Conservation (phyloP, 768 basidiomycete species). For the Rhodotorula taiwanensis region DNA sequence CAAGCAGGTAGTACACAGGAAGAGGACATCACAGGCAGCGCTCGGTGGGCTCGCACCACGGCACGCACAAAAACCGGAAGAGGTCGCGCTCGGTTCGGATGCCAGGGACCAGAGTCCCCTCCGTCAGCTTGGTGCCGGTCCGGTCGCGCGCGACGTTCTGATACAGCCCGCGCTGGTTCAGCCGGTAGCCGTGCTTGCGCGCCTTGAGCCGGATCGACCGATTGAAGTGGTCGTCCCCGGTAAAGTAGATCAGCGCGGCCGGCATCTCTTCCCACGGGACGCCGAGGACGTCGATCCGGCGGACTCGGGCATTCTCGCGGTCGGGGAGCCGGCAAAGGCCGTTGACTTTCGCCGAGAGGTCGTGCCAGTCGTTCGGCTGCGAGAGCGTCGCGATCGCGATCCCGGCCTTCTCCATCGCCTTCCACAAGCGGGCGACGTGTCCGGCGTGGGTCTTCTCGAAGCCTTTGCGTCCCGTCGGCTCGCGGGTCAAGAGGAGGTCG, state of each 20-base stretch:
- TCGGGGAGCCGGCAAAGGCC: slow-evolving; percentile 6
- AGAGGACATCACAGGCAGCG: neutral
- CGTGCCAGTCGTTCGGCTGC: slow-evolving; percentile 10
- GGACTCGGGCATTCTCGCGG: neutral
- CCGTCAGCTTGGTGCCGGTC: slow-evolving; percentile 42
- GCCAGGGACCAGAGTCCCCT: slow-evolving; percentile 34
- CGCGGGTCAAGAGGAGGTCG: slow-evolving; percentile 45
- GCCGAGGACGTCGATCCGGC: slow-evolving; percentile 30
- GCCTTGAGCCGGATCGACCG: slow-evolving; percentile 41
- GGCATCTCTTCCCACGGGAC: slow-evolving; percentile 15
- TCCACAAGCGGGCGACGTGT: slow-evolving; percentile 34
- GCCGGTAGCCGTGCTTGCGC: slow-evolving; percentile 42
- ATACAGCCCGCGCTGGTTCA: slow-evolving; percentile 46
- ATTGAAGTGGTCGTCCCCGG: neutral
- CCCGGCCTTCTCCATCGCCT: slow-evolving; percentile 29
- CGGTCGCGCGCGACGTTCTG: slow-evolving; percentile 34
- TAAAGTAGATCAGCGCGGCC: slow-evolving; percentile 32
- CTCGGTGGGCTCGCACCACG: neutral
- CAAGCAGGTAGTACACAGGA: too few species aligned
- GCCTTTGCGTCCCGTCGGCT: slow-evolving; percentile 12
- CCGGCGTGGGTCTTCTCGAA: slow-evolving; percentile 40
- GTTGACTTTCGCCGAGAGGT: slow-evolving; percentile 12
- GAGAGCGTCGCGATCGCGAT: slow-evolving; percentile 41
- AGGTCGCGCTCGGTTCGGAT: slow-evolving; percentile 16
- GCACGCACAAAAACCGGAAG: slow-evolving; percentile 6